Evolutionary conservation across 2,329 filamentous ascomycete species (phyloP).

Genomic region (Rutstroemia sp.): DNA sequence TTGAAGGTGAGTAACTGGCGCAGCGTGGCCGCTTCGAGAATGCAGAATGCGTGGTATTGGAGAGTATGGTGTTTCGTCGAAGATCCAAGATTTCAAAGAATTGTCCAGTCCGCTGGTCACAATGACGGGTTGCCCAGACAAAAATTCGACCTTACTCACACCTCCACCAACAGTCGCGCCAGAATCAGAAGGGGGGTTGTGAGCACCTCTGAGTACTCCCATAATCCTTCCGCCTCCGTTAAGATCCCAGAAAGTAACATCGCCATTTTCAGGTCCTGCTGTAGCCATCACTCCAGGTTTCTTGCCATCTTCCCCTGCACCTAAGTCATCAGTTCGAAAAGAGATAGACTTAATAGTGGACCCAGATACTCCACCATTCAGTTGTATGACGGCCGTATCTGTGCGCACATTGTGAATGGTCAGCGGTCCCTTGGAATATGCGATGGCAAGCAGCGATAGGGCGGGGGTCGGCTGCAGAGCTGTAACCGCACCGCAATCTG

Average conservation of each 20-base stretch:
- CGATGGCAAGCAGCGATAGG: constrained; percentile 78
- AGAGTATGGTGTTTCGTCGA: constrained; percentile 86
- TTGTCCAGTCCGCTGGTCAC: constrained; percentile 90
- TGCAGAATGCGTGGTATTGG: constrained; percentile 81
- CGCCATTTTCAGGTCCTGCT: constrained; percentile 67
- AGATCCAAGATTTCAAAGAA: constrained; percentile 92
- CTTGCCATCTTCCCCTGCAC: constrained; percentile 79
- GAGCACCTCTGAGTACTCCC: constrained; percentile 79
- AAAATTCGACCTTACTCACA: constrained; percentile 81
- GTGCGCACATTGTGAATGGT: constrained; percentile 74
- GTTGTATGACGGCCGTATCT: constrained; percentile 63
- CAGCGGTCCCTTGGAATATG: constrained; percentile 73
- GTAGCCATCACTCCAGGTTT: constrained; percentile 93
- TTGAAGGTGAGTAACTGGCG: constrained; percentile 70
- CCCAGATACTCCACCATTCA: constrained; percentile 59
- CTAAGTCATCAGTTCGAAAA: constrained; percentile 83
- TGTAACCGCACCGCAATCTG: constrained; percentile 73
- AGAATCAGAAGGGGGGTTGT: constrained; percentile 59
- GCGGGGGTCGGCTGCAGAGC: constrained; percentile 79
- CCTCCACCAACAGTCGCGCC: constrained; percentile 59
- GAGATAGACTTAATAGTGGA: constrained; percentile 72
- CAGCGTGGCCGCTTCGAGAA: constrained; percentile 79
- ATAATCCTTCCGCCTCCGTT: constrained; percentile 82
- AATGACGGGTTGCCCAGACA: constrained; percentile 81
- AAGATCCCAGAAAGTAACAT: constrained; percentile 94